Percentiles rank a stretch among this genome's conserved stretches.
phyloP scores from a whole-genome alignment of 1,284 basidiomycete genomes.

The Leccinum pseudoinsigne region DNA sequence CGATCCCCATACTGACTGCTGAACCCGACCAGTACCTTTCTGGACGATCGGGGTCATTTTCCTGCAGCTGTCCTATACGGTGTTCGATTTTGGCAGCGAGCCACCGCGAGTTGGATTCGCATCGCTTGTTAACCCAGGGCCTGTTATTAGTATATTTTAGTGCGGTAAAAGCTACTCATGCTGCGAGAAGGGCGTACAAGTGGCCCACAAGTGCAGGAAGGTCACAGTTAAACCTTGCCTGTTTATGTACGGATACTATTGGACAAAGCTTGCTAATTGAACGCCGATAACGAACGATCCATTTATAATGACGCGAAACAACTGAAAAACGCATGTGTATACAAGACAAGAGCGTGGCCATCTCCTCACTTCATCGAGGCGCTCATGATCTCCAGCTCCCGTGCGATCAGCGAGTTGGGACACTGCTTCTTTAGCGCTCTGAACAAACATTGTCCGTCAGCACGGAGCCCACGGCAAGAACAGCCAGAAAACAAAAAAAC shows the following conservation, averaged over 20 bases:
- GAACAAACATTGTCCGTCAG: conserved; percentile 7
- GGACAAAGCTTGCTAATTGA: too few relatives aligned
- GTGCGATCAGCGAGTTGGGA: conserved; percentile 75
- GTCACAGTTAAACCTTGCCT: too few relatives aligned
- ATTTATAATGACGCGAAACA: neutral
- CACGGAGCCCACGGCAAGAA: conserved; percentile 6
- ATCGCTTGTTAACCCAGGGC: neutral
- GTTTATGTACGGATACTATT: too few relatives aligned
- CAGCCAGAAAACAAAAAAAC: conserved; percentile 44
- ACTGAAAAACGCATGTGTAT: neutral
- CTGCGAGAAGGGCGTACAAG: too few relatives aligned
- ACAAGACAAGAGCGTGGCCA: neutral
- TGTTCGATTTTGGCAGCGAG: neutral
- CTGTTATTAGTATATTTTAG: too few relatives aligned
- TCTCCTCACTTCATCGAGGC: conserved; percentile 63
- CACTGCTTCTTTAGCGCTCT: conserved; percentile 71
- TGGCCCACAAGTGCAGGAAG: too few relatives aligned
- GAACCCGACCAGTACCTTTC: neutral
- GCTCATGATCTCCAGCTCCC: conserved; percentile 75
- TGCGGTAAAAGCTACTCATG: too few relatives aligned
- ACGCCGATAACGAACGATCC: neutral
- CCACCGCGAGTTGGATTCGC: neutral
- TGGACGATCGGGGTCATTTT: neutral
- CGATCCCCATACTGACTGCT: too few relatives aligned
- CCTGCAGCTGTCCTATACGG: neutral